phyloP scores from a whole-genome alignment of 805 yeast species.

The Priceomyces medius region DNA sequence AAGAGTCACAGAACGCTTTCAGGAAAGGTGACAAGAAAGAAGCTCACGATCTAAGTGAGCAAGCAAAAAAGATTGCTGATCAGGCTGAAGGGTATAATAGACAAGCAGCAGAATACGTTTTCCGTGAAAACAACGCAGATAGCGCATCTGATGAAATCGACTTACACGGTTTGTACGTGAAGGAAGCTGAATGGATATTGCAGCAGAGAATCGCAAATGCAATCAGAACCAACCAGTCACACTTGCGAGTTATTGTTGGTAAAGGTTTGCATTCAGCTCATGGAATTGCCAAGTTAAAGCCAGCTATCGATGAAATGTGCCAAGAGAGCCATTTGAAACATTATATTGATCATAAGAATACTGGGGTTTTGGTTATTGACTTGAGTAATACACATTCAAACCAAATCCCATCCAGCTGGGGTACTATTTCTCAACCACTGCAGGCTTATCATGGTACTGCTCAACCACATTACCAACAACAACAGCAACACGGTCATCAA shows the following conservation, averaged over 20 bases:
- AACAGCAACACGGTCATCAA: conserved; percentile 20
- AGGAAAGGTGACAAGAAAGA: conserved; percentile 66
- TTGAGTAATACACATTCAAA: conserved; percentile 31
- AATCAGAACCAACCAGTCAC: conserved; percentile 55
- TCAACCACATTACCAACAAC: conserved; percentile 24
- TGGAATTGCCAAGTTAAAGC: conserved; percentile 84
- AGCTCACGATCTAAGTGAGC: conserved; percentile 72
- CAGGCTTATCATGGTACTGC: conserved; percentile 21
- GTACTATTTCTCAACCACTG: conserved; percentile 14
- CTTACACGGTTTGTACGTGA: conserved; percentile 86
- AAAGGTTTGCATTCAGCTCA: conserved; percentile 82
- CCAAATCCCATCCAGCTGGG: conserved; percentile 37
- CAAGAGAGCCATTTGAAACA: conserved; percentile 59
- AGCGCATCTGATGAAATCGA: conserved; percentile 86
- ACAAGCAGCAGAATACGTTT: conserved; percentile 88
- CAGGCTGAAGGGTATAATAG: conserved; percentile 69
- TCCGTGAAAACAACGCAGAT: conserved; percentile 83
- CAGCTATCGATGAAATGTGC: conserved; percentile 83
- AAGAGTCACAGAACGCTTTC: conserved; percentile 76
- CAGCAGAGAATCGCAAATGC: conserved; percentile 72
- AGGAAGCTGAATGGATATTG: conserved; percentile 79
- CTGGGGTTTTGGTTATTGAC: conserved; percentile 79
- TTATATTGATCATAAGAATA: conserved; percentile 64
- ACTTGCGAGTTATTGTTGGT: conserved; percentile 83
- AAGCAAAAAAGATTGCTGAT: conserved; percentile 57